phyloP scores from a whole-genome alignment of 768 basidiomycete genomes.

The Tulasnella sp. region DNA sequence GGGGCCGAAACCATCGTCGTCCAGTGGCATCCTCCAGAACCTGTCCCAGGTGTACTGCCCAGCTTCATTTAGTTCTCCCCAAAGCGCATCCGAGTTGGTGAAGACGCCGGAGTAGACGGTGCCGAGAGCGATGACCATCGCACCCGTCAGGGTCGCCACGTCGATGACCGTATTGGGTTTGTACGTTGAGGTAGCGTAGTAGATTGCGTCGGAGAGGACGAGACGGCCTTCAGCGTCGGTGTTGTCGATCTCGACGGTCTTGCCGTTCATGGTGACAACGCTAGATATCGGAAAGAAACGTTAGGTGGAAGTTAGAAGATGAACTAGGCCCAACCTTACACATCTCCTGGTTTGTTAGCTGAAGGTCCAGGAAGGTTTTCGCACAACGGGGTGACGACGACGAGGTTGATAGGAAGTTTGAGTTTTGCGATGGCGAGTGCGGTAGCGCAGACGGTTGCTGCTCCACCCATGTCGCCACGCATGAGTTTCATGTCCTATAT shows the following conservation, averaged over 20 bases:
- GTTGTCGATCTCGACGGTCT: constrained; percentile 66
- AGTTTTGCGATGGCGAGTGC: constrained; percentile 78
- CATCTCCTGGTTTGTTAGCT: constrained; percentile 74
- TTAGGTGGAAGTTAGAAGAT: background rate
- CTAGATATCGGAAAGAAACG: constrained; percentile 39
- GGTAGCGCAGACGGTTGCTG: constrained; percentile 70
- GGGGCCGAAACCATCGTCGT: constrained; percentile 72
- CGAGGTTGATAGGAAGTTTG: constrained; percentile 72
- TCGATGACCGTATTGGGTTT: constrained; percentile 81
- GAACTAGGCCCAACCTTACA: constrained; percentile 46
- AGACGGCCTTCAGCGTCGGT: constrained; percentile 82
- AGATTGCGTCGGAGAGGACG: constrained; percentile 77
- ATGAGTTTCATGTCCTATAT: constrained; percentile 77
- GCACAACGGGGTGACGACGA: constrained; percentile 67
- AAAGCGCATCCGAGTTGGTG: constrained; percentile 60
- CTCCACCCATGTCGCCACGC: constrained; percentile 90
- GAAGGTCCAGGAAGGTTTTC: constrained; percentile 81
- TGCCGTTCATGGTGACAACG: constrained; percentile 83
- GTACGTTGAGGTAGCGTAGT: constrained; percentile 72
- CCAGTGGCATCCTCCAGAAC: constrained; percentile 88
- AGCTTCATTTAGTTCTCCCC: constrained; percentile 63
- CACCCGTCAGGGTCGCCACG: constrained; percentile 85
- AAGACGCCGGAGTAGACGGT: constrained; percentile 76
- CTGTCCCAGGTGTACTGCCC: constrained; percentile 73
- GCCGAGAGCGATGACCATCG: constrained; percentile 69